Evolutionary conservation across 352 stramenopile species (phyloP).

Genomic region (Pythium guiyangense): DNA sequence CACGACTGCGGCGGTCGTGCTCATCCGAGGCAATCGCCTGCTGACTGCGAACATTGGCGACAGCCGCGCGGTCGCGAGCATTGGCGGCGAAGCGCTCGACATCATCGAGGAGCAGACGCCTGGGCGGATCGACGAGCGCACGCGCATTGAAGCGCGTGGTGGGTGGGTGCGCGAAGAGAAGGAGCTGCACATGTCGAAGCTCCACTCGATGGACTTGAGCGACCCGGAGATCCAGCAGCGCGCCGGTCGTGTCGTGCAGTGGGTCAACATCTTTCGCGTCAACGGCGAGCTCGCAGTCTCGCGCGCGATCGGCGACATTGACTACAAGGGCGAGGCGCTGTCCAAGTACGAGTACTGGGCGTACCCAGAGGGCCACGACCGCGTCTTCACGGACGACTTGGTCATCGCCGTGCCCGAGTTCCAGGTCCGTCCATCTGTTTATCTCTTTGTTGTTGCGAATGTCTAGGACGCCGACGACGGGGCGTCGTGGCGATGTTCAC

Average conservation of each 20-base stretch:
- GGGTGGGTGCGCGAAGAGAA: conserved; percentile 59
- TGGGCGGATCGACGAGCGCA: conserved; percentile 62
- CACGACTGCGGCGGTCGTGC: conserved; percentile 72
- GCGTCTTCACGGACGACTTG: no score
- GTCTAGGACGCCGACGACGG: no score
- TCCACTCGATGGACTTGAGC: conserved; percentile 87
- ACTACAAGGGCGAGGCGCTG: no score
- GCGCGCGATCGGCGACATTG: no score
- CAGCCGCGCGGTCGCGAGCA: conserved; percentile 78
- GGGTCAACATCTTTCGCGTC: no score
- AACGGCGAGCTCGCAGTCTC: no score
- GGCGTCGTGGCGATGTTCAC: not conserved
- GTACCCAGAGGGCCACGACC: no score
- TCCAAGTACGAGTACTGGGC: no score
- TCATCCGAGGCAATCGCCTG: conserved; percentile 78
- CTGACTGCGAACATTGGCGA: conserved; percentile 88
- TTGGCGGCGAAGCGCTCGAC: conserved; percentile 71
- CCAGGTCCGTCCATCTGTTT: conserved; percentile 35
- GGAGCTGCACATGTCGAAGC: conserved; percentile 83
- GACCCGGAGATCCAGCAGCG: no score
- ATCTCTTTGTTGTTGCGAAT: no score
- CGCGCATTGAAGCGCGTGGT: conserved; percentile 64
- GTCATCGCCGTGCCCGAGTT: conserved; percentile 85
- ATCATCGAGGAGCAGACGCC: conserved; percentile 88
- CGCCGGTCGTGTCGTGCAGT: no score